Base-by-base conservation (phyloP, 257 asterid genomes). In the Fraxinus americana region DNA sequence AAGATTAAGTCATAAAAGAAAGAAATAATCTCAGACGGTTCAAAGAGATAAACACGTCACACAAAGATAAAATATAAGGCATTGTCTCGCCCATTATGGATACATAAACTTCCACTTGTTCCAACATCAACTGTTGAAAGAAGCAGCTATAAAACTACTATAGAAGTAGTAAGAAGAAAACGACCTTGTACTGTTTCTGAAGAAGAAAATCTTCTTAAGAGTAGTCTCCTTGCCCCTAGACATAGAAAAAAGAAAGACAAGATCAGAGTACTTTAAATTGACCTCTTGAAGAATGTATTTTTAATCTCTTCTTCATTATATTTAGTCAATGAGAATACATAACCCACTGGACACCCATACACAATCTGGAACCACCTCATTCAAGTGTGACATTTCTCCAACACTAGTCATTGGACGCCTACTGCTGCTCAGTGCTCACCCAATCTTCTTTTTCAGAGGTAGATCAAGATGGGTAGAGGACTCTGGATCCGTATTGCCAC, bases 21-120 rank as follows among this genome's bases (percentile, higher is more conserved):
- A 48, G 16, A 75, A 70, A 50, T 27, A 8, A 75, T 41, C 48
- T 66, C 19, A 9, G 63, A 48, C 73, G 1, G 59, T 70, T 5
- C 54, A 29, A 11, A 38, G 41, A 77, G 63, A 78, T 17, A 54
- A 38, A 54, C 6, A 54, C 0, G 25, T 54, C 63, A 54, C 25
- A 19, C 10, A 19, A 54, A 54, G 63, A 16, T 17, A 19, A 16
- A 52, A 17, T 52, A 16, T 52, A 16, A 1, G 48, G 48, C 74
- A 70, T 80, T 67, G 45, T 17, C 52, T 61, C 21, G 27, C 29
- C 34, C 30, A 69, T 35, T 25, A 77, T 41, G 48, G 21, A 34
- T 45, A 79, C 23, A 39, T 30, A 39, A 27, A 35, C 69, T 69
- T 38, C 69, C 68, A 63, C 61, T 45, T 54, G 52, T 71, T 36